Evolutionary conservation across 202 grass and related monocot genomes (phyloP).

Genomic region (Zizania palustris): DNA sequence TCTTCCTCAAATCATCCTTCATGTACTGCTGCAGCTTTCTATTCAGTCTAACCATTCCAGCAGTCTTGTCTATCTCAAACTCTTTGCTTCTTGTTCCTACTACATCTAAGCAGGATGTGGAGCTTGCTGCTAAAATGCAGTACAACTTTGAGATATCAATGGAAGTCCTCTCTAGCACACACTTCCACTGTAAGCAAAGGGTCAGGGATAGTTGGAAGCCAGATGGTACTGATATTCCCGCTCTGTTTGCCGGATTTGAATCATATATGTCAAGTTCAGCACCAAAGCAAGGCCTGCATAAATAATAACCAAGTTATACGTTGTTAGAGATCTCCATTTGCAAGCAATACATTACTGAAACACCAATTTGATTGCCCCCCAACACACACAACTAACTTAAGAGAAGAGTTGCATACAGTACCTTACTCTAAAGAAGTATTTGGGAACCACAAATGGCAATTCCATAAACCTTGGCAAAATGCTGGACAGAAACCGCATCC

Average conservation of each 20-base stretch:
- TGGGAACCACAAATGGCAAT: conserved; percentile 69
- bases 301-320: conserved; percentile 11
- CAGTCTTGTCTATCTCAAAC: conserved; percentile 39
- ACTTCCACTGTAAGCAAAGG: conserved; percentile 82
- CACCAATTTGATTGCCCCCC: background rate
- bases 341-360: background rate
- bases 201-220: conserved; percentile 71
- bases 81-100: conserved; percentile 36
- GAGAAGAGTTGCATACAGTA: conserved; percentile 33
- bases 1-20: conserved; percentile 42
- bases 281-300: conserved; percentile 79
- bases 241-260: conserved; percentile 48
- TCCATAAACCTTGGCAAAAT: conserved; percentile 65
- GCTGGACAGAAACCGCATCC: conserved; percentile 58
- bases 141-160: conserved; percentile 54
- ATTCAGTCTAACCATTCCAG: conserved; percentile 63
- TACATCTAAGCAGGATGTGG: conserved; percentile 35
- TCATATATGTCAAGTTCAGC: conserved; percentile 67
- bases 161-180: conserved; percentile 36
- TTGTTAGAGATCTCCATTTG: background rate
- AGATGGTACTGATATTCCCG: conserved; percentile 47
- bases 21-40: conserved; percentile 52
- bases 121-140: conserved; percentile 64
- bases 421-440: conserved; percentile 81
- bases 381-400: conserved; percentile 17